A percentile compares a stretch with the other conserved stretches of the same genome.
Evolutionary conservation across 129 eudicot genomes (phyloP).

Genomic region (Chrysanthemum makinoi): DNA sequence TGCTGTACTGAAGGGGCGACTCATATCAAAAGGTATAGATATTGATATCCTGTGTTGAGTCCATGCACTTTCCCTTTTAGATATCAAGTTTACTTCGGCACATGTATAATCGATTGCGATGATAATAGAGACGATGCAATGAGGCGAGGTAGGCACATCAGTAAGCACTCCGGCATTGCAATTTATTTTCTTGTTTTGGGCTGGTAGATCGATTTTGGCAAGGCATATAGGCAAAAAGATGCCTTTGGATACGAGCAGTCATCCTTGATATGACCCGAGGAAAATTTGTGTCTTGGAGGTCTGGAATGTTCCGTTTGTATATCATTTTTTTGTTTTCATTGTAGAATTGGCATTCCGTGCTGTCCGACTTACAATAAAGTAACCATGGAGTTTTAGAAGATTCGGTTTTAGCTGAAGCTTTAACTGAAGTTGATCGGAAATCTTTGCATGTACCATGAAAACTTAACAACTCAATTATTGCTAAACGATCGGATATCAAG

Average conservation of each 20-base stretch:
- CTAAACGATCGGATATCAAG: slow-evolving; percentile 17
- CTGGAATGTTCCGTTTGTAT: too few relatives aligned
- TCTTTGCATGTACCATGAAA: slow-evolving; percentile 35
- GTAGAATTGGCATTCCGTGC: slow-evolving; percentile 19
- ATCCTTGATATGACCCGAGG: slow-evolving; percentile 39
- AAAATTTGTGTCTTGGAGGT: too few relatives aligned
- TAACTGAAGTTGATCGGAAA: slow-evolving; percentile 33
- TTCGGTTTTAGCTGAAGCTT: slow-evolving; percentile 18
- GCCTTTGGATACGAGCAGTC: slow-evolving; percentile 31
- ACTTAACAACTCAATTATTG: slow-evolving; percentile 27
- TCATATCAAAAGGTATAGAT: neutral
- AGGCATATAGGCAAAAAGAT: slow-evolving; percentile 36
- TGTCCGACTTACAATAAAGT: slow-evolving; percentile 6
- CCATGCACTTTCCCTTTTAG: slow-evolving; percentile 27
- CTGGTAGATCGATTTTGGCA: slow-evolving; percentile 35
- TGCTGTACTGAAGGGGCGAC: neutral
- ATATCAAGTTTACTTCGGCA: slow-evolving; percentile 25
- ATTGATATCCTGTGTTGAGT: neutral
- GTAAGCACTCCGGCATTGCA: slow-evolving; percentile 33
- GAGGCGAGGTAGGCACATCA: slow-evolving; percentile 27
- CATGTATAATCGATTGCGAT: neutral
- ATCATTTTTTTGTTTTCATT: too few relatives aligned
- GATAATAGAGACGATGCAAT: slow-evolving; percentile 27
- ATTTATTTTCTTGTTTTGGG: slow-evolving; percentile 8
- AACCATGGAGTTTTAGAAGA: slow-evolving; percentile 27